Conservation (phyloP, 805 yeast genomes). For the Cyberlindnera maritima region DNA sequence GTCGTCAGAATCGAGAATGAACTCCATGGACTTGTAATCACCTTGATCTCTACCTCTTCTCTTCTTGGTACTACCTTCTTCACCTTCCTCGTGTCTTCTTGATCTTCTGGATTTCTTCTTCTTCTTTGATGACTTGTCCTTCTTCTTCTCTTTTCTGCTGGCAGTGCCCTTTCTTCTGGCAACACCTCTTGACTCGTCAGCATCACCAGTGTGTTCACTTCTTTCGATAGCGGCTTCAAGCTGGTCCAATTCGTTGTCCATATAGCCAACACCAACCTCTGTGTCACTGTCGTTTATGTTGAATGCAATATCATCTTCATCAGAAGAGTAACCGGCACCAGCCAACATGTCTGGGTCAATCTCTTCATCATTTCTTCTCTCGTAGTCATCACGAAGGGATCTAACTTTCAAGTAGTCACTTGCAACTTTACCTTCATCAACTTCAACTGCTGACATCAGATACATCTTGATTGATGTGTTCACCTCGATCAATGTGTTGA, state of each 20-base stretch:
- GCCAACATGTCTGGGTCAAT: conserved; percentile 27
- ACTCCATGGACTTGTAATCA: conserved; percentile 46
- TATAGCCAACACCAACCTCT: conserved; percentile 12
- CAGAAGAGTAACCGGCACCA: conserved; percentile 27
- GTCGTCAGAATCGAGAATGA: conserved; percentile 56
- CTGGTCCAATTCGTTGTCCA: conserved; percentile 21
- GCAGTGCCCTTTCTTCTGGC: conserved; percentile 21
- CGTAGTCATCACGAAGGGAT: conserved; percentile 33
- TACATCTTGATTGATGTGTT: conserved; percentile 41
- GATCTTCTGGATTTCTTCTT: conserved; percentile 10
- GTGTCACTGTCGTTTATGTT: conserved; percentile 25
- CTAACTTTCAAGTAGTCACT: conserved; percentile 30
- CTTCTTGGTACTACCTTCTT: conserved; percentile 19
- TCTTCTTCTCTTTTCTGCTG: conserved; percentile 10
- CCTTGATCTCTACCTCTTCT: neutral
- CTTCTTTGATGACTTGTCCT: conserved; percentile 9
- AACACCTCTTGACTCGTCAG: conserved; percentile 19
- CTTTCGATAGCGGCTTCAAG: conserved; percentile 18
- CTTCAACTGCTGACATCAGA: conserved; percentile 33
- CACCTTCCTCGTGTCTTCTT: conserved; percentile 14
- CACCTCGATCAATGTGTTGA: conserved; percentile 33
- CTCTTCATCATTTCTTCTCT: conserved; percentile 36
- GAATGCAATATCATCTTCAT: conserved; percentile 37
- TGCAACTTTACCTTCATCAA: conserved; percentile 35
- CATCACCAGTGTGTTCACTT: neutral